phyloP scores from a whole-genome alignment of 805 yeast genomes.

The Saturnispora bothae region DNA sequence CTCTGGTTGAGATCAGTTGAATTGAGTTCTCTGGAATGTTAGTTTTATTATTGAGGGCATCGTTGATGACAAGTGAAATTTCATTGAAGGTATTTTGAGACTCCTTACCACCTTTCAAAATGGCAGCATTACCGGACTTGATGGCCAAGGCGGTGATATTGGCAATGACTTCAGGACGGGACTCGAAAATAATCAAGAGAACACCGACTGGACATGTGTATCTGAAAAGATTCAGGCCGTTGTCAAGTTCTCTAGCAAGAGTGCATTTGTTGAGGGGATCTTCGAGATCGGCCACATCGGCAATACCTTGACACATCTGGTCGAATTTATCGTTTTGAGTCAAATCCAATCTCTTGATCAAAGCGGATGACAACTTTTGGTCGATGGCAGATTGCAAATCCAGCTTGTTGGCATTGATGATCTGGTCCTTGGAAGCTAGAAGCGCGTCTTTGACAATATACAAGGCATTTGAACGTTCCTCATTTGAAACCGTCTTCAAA shows the following conservation, averaged over 20 bases:
- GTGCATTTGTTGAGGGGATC: slow-evolving; percentile 92
- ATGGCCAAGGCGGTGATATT: slow-evolving; percentile 92
- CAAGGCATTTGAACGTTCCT: slow-evolving; percentile 64
- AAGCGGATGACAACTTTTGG: slow-evolving; percentile 54
- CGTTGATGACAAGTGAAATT: slow-evolving; percentile 62
- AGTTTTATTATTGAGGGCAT: slow-evolving; percentile 44
- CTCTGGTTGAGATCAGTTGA: slow-evolving; percentile 81
- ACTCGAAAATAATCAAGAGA: slow-evolving; percentile 81
- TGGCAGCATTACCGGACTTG: slow-evolving; percentile 95
- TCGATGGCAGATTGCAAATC: slow-evolving; percentile 65
- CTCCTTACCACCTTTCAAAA: slow-evolving; percentile 95
- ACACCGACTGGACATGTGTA: slow-evolving; percentile 94
- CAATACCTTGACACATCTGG: slow-evolving; percentile 86
- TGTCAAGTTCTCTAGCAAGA: slow-evolving; percentile 77
- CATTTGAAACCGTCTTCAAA: slow-evolving; percentile 67
- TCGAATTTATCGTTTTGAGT: slow-evolving; percentile 79
- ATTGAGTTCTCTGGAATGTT: slow-evolving; percentile 72
- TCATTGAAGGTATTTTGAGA: slow-evolving; percentile 74
- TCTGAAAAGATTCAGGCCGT: slow-evolving; percentile 73
- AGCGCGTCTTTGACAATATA: slow-evolving; percentile 64
- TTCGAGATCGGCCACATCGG: slow-evolving; percentile 78
- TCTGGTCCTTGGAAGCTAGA: slow-evolving; percentile 43
- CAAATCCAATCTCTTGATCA: slow-evolving; percentile 78
- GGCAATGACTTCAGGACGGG: slow-evolving; percentile 97
- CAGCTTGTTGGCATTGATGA: slow-evolving; percentile 59